Percentiles rank a stretch among this genome's conserved stretches.
Conservation (phyloP, 2,329 filamentous ascomycete species). For the Exophiala viscosa region DNA sequence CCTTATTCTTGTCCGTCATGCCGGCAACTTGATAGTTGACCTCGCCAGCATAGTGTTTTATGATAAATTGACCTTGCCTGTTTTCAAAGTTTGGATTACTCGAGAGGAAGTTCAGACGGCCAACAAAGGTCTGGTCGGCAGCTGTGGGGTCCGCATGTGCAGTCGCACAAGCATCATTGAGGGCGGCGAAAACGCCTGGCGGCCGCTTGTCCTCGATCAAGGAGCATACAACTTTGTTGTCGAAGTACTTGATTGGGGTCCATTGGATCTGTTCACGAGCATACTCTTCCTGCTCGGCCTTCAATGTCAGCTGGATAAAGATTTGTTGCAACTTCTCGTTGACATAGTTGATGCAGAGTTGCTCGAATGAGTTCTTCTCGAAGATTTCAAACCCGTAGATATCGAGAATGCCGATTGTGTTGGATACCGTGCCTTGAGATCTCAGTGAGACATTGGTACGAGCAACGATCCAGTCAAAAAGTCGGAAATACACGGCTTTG, state of each 20-base stretch:
- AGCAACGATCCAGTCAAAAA: conserved; percentile 97
- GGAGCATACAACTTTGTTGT: conserved; percentile 98
- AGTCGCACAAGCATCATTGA: conserved; percentile 98
- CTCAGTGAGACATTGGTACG: conserved; percentile 85
- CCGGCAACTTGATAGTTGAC: conserved; percentile 91
- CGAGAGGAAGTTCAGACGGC: conserved; percentile 82
- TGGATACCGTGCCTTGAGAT: conserved; percentile 68
- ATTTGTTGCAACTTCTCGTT: conserved; percentile 99
- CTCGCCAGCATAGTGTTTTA: conserved; percentile 98
- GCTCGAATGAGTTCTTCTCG: conserved; percentile 97
- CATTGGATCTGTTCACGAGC: conserved; percentile 93
- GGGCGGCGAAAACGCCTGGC: conserved; percentile 85
- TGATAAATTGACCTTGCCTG: conserved; percentile 91
- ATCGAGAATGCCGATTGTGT: conserved; percentile 94
- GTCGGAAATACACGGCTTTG: conserved; percentile 94
- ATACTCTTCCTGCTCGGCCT: conserved; percentile 97
- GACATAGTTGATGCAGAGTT: conserved; percentile 99
- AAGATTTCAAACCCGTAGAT: conserved; percentile 99
- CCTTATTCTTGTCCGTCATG: conserved; percentile 99
- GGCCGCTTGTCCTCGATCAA: conserved; percentile 89
- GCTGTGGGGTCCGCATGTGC: conserved; percentile 92
- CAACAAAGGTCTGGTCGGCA: conserved; percentile 93
- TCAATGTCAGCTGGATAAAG: conserved; percentile 94
- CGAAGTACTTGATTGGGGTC: conserved; percentile 99
- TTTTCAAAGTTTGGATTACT: conserved; percentile 84